A percentile compares a stretch with the other conserved stretches of the same genome.
Evolutionary conservation across 2,329 filamentous ascomycete genomes (phyloP).

Genomic region (Exophiala dermatitidis): DNA sequence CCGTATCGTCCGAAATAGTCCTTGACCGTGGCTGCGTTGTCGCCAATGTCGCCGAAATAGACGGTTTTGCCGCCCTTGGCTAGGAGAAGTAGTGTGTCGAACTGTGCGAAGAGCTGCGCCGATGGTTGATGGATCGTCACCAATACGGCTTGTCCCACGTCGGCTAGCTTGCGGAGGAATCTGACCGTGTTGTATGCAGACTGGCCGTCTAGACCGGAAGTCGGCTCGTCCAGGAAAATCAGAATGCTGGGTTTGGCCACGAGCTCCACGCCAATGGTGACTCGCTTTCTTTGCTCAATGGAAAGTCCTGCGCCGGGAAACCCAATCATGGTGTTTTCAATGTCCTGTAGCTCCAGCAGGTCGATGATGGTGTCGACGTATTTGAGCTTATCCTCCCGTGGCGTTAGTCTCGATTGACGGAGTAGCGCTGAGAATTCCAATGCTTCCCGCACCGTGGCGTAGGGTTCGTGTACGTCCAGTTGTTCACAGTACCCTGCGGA

Average conservation of each 20-base stretch:
- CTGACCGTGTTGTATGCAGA: slow-evolving; percentile 59
- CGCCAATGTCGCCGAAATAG: slow-evolving; percentile 63
- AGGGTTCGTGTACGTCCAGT: slow-evolving; percentile 60
- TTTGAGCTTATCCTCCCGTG: slow-evolving; percentile 53
- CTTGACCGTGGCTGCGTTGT: slow-evolving; percentile 56
- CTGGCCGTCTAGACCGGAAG: slow-evolving; percentile 61
- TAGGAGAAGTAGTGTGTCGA: slow-evolving; percentile 61
- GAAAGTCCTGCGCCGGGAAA: slow-evolving; percentile 41
- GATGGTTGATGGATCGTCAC: slow-evolving; percentile 66
- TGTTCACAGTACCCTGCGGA: slow-evolving; percentile 64
- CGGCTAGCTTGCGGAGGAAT: slow-evolving; percentile 58
- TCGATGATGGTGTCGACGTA: slow-evolving; percentile 60
- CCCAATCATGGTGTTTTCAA: slow-evolving; percentile 57
- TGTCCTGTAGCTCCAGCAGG: slow-evolving; percentile 54
- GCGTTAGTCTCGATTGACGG: slow-evolving; percentile 47
- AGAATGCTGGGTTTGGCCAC: slow-evolving; percentile 60
- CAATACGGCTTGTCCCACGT: slow-evolving; percentile 59
- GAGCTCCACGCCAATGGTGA: slow-evolving; percentile 66
- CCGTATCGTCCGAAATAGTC: slow-evolving; percentile 61
- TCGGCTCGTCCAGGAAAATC: slow-evolving; percentile 65
- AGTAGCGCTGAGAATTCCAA: slow-evolving; percentile 60
- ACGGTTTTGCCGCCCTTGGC: slow-evolving; percentile 62
- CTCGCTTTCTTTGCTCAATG: slow-evolving; percentile 61
- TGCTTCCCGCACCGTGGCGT: slow-evolving; percentile 58
- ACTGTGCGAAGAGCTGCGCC: slow-evolving; percentile 59